These are phyloP conservation scores for Coniochaeta pulveracea DNA, from an alignment of 2,329 filamentous ascomycete species.

Conservation along the genomic window DNA sequence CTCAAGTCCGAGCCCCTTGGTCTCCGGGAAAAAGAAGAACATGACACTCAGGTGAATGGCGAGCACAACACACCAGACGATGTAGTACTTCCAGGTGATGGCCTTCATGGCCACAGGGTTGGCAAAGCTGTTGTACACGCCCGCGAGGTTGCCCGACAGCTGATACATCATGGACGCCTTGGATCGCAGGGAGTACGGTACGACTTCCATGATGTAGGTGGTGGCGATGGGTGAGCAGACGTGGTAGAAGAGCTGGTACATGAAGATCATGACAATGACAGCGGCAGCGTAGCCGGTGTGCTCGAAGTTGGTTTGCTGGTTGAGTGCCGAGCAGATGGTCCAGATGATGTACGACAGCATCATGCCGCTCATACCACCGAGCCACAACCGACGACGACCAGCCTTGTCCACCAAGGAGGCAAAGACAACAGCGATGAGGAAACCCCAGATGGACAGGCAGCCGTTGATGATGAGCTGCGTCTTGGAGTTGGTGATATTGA, in stretches of 20 bases:
- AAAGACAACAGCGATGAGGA: conserved; percentile 13
- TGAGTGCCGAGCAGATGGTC: conserved; percentile 17
- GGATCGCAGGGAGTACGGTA: conserved; percentile 19
- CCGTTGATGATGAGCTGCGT: conserved; percentile 21
- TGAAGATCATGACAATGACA: conserved; percentile 12
- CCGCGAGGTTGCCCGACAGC: conserved; percentile 15
- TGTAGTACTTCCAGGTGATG: conserved; percentile 28
- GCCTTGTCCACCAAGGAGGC: conserved; percentile 16
- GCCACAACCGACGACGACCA: conserved; percentile 14
- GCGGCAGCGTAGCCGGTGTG: conserved; percentile 10
- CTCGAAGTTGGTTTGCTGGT: conserved; percentile 13
- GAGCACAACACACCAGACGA: conserved; percentile 28
- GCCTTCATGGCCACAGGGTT: conserved; percentile 30
- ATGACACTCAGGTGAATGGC: conserved; percentile 24
- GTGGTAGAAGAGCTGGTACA: conserved; percentile 14
- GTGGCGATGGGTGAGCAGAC: conserved; percentile 23
- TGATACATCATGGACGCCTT: conserved; percentile 19
- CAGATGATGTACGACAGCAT: conserved; percentile 23
- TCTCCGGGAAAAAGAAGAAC: conserved; percentile 31
- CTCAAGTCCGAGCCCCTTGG: conserved; percentile 25
- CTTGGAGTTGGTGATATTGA: conserved; percentile 9
- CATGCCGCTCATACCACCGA: conserved; percentile 24
- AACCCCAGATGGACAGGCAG: conserved; percentile 15
- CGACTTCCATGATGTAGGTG: conserved; percentile 24
- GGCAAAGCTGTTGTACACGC: conserved; percentile 28